Conservation (phyloP, 73 alveolate genomes). For the Paramecium sonneborni region DNA sequence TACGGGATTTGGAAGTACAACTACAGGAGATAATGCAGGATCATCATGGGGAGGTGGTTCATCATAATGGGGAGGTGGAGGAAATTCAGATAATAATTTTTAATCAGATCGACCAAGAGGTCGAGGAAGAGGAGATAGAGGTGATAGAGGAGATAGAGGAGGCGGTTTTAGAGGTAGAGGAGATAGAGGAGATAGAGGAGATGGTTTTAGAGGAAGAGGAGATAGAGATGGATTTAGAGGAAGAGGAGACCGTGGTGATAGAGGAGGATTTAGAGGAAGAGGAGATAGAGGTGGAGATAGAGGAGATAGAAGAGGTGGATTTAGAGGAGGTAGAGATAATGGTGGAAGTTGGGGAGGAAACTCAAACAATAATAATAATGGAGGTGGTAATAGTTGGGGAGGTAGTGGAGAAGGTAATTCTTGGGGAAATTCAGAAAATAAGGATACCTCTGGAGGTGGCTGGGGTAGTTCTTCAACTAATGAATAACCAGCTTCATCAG, state of each 20-base stretch:
- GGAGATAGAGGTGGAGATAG: background rate
- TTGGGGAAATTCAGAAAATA: background rate
- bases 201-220: conserved; percentile 53
- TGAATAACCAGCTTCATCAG: conserved; percentile 15
- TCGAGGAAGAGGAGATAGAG: conserved; percentile 13
- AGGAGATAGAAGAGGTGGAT: background rate
- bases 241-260: background rate
- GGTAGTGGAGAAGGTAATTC: background rate
- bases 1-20: background rate
- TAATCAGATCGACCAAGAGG: conserved; percentile 31
- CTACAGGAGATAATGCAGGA: background rate
- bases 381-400: conserved; percentile 23
- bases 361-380: background rate
- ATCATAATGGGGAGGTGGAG: background rate
- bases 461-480: background rate
- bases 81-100: background rate
- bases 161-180: conserved; percentile 42
- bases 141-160: background rate
- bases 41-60: conserved; percentile 1
- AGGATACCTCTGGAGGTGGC: background rate
- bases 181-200: conserved; percentile 40
- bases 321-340: background rate
- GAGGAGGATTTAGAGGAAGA: conserved; percentile 43
- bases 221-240: background rate
- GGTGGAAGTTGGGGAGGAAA: conserved; percentile 35